Conservation (phyloP, 2,329 filamentous ascomycete genomes). For the Fusarium liriodendri region DNA sequence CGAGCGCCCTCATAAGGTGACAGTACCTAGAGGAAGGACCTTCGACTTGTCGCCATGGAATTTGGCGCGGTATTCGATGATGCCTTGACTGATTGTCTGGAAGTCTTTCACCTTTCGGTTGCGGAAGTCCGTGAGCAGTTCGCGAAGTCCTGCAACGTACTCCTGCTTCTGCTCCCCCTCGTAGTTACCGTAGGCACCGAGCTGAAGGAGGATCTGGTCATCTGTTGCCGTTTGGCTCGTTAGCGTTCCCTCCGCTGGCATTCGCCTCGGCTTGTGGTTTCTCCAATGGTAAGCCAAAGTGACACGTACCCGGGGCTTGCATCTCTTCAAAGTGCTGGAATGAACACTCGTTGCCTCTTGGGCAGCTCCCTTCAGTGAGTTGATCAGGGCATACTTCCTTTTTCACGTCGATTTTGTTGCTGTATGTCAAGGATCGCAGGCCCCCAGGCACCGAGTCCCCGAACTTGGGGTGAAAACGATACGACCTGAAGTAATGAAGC, state of each 20-base stretch:
- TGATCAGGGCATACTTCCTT: conserved; percentile 83
- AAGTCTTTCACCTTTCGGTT: conserved; percentile 73
- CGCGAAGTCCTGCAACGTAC: conserved; percentile 72
- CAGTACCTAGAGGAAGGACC: conserved; percentile 68
- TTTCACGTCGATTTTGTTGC: conserved; percentile 84
- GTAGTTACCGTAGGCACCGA: conserved; percentile 75
- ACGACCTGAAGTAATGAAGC: conserved; percentile 84
- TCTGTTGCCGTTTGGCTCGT: conserved; percentile 65
- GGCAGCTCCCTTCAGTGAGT: conserved; percentile 74
- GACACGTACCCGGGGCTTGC: conserved; percentile 52
- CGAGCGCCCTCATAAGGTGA: conserved; percentile 49
- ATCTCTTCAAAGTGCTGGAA: conserved; percentile 78
- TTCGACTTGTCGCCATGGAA: conserved; percentile 74
- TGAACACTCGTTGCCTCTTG: conserved; percentile 76
- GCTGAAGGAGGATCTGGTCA: conserved; percentile 77
- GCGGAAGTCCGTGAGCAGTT: conserved; percentile 70
- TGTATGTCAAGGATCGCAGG: conserved; percentile 91
- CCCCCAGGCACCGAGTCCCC: conserved; percentile 76
- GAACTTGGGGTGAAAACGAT: conserved; percentile 88
- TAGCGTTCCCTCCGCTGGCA: conserved; percentile 57
- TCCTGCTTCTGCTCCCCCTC: conserved; percentile 68
- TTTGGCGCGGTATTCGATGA: conserved; percentile 73
- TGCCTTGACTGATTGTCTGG: conserved; percentile 72
- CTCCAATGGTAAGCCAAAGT: conserved; percentile 26
- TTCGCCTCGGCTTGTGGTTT: conserved; percentile 32